Base-by-base conservation (phyloP, 768 basidiomycete species). In the Amanita subjunquillea region DNA sequence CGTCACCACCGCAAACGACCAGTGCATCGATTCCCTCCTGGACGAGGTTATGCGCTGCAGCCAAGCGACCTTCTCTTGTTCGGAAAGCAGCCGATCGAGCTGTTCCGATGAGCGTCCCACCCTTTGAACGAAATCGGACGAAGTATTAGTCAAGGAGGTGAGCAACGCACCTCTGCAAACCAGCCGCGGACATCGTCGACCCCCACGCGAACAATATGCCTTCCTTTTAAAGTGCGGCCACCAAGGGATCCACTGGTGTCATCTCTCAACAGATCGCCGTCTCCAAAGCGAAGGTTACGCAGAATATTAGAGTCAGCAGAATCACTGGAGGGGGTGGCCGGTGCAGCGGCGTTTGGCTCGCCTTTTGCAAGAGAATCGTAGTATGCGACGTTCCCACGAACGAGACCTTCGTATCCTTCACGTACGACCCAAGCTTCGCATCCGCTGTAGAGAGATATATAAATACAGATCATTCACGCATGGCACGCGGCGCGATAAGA, bases 181-280 rank as follows among this genome's bases (percentile, higher is more conserved):
- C 93, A 98, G 10, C 91, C 91, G 44, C 91, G 75, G 30, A 98
- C 95, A 66, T 99, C 96, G 64, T 99, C 96, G 86, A 94, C 98
- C 8, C 96, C 96, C 2, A 95, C 95, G 51, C 91, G 77, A 20
- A 98, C 87, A 59, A 98, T 96, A 67, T 96, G 91, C 46, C 87
- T 75, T 2, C 91, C 92, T 63, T 90, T 93, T 61, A 99, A 77
- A 3, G 83, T 83, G 49, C 83, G 76, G 22, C 85, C 85, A 15
- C 73, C 72, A 13, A 70, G 65, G 55, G 76, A 79, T 65, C 93
- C 91, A 12, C 82, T 83, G 4, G 89, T 91, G 3, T 91, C 91
- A 57, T 93, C 87, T 57, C 74, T 81, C 44, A 91, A 70, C 43
- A 90, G 71, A 42, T 76, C 75, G 0, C 87, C 90, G 60, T 91